Evolutionary conservation across 2,329 filamentous ascomycete species (phyloP).

Genomic region (Trichoderma breve): DNA sequence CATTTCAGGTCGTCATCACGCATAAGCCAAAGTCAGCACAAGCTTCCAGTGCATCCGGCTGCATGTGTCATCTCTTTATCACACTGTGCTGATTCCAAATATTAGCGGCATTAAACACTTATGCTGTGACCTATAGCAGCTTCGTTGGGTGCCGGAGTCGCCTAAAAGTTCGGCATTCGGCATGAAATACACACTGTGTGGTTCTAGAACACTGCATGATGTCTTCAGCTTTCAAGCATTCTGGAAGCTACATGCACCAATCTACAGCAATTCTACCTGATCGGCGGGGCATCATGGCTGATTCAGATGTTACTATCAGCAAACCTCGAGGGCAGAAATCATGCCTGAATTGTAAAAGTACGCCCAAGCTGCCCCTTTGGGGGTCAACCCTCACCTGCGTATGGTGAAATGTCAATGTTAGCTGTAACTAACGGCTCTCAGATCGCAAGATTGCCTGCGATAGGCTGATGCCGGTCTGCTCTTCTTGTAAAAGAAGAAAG

Average conservation of each 20-base stretch:
- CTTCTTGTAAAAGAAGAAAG: conserved; percentile 12
- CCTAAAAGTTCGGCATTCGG: neutral
- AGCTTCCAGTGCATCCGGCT: neutral
- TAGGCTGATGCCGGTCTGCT: conserved; percentile 3
- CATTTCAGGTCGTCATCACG: neutral
- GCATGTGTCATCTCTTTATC: neutral
- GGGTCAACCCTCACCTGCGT: no score
- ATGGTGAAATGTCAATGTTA: neutral
- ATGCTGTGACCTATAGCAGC: neutral
- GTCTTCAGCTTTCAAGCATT: neutral
- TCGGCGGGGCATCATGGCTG: neutral
- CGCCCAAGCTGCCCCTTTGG: neutral
- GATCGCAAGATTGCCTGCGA: conserved; percentile 19
- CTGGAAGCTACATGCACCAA: neutral
- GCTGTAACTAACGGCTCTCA: neutral
- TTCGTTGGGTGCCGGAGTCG: neutral
- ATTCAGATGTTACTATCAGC: neutral
- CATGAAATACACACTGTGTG: neutral
- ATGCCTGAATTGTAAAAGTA: conserved; percentile 18
- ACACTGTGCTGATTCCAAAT: neutral
- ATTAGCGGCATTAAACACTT: neutral
- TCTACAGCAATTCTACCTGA: neutral
- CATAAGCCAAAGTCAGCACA: neutral
- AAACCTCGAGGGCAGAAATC: conserved; percentile 7
- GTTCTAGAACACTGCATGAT: neutral